Evolutionary conservation across 140 eudicot genomes (phyloP).

Genomic region (Anethum foeniculum): DNA sequence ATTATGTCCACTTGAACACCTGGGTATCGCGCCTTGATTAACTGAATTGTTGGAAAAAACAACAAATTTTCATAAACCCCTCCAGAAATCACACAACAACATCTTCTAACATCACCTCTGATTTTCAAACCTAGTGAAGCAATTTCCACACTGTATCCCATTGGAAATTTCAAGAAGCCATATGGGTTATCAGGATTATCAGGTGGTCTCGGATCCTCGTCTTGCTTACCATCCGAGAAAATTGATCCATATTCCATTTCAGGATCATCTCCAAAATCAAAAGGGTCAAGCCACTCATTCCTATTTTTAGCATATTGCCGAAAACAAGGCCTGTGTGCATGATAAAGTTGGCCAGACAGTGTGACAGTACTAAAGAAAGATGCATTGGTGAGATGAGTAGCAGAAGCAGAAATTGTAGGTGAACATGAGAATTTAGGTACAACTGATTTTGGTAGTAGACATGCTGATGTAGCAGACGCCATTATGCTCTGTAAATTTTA

Average conservation of each 20-base stretch:
- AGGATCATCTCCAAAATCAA: slow-evolving; percentile 79
- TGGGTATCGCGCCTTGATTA: slow-evolving; percentile 78
- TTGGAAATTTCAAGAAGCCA: slow-evolving; percentile 85
- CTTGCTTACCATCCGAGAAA: slow-evolving; percentile 69
- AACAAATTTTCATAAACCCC: slow-evolving; percentile 89
- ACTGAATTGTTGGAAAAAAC: slow-evolving; percentile 77
- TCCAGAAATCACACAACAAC: slow-evolving; percentile 69
- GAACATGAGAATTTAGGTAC: slow-evolving; percentile 36
- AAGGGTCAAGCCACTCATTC: slow-evolving; percentile 84
- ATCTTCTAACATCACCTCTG: slow-evolving; percentile 85
- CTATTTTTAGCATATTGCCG: slow-evolving; percentile 60
- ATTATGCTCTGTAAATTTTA: slow-evolving; percentile 15
- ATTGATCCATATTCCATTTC: slow-evolving; percentile 62
- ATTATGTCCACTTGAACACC: slow-evolving; percentile 80
- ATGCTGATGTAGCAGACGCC: slow-evolving; percentile 27
- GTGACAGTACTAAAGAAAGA: slow-evolving; percentile 27
- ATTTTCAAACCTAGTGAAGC: slow-evolving; percentile 68
- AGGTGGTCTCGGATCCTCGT: slow-evolving; percentile 79
- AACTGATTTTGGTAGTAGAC: slow-evolving; percentile 51
- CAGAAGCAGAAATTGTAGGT: slow-evolving; percentile 18
- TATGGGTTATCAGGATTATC: slow-evolving; percentile 71
- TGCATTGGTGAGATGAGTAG: slow-evolving; percentile 21
- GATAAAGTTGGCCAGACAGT: slow-evolving; percentile 19
- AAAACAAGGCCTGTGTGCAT: slow-evolving; percentile 16
- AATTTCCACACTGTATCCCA: slow-evolving; percentile 62